Base-by-base conservation (phyloP, 257 asterid genomes). In the Oldenlandia corymbosa region DNA sequence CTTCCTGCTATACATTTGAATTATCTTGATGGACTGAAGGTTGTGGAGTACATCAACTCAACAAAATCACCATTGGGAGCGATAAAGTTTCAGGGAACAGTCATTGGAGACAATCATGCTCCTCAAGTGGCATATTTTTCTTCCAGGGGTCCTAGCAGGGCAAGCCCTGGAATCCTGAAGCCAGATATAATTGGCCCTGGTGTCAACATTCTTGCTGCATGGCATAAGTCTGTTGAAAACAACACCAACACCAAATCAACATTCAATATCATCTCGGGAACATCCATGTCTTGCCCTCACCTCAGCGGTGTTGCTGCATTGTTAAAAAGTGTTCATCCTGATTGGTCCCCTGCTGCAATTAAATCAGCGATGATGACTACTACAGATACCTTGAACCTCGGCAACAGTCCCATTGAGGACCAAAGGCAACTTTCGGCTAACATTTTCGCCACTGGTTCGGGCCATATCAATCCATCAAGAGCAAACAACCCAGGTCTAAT, bases 151-250 rank as follows among this genome's bases (percentile, higher is more conserved):
- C 66, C 66, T 10, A 43, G 26, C 46, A 4, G 0, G 0, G 53
- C 37, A 3, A 60, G 53, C 41, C 53, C 53, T 28, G 66, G 66
- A 24, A 60, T 60, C 31, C 18, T 60, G 53, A 60, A 60, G 42
- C 66, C 66, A 5, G 54, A 60, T 30, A 60, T 60, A 41, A 42
- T 60, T 28, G 65, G 65, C 51, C 51, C 65, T 42, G 65, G 65
- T 7, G 65, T 60, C 3, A 60, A 60, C 51, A 60, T 60, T 39
- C 37, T 60, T 8, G 65, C 65, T 23, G 65, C 51, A 2, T 60
- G 65, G 65, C 36, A 9, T 26, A 27, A 1, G 6, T 23, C 65
- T 2, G 7, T 4, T 41, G 65, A 60, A 1, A 60, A 60, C 65
- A 60, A 39, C 21, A 23, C 53, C 14, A 26, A 8, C 41, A 60